Conservation (phyloP, 768 basidiomycete species). For the Nidularia pulvinata region DNA sequence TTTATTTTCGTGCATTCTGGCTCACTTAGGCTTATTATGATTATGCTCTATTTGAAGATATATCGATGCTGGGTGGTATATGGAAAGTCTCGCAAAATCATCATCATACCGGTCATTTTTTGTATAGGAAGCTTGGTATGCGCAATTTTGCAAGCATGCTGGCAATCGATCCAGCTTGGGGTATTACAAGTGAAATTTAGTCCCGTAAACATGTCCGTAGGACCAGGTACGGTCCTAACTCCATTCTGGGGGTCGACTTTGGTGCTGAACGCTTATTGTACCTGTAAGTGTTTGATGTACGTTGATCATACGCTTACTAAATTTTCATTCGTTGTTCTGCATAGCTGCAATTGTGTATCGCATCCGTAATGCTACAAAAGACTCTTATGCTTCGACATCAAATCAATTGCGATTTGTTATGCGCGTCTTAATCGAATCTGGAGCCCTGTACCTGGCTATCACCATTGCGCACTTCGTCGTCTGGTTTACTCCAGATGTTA, state of each 20-base stretch:
- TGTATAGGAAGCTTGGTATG: neutral
- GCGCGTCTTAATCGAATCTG: neutral
- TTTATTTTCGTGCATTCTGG: neutral
- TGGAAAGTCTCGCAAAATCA: neutral
- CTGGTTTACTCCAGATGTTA: neutral
- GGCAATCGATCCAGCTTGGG: neutral
- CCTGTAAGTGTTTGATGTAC: neutral
- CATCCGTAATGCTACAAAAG: neutral
- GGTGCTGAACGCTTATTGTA: neutral
- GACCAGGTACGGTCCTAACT: neutral
- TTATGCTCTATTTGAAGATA: too few relatives aligned
- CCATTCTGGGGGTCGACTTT: neutral
- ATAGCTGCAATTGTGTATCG: neutral
- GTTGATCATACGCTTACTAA: too few relatives aligned
- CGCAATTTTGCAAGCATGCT: neutral
- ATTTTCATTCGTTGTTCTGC: neutral
- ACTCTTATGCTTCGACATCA: neutral
- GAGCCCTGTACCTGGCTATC: neutral
- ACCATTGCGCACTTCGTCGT: neutral
- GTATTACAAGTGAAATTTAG: neutral
- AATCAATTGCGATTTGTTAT: neutral
- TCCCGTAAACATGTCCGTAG: neutral
- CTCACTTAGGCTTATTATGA: neutral
- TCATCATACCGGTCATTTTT: neutral
- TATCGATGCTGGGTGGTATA: neutral